phyloP scores from a whole-genome alignment of 129 eudicot genomes.

The Flaveria sonorensis region DNA sequence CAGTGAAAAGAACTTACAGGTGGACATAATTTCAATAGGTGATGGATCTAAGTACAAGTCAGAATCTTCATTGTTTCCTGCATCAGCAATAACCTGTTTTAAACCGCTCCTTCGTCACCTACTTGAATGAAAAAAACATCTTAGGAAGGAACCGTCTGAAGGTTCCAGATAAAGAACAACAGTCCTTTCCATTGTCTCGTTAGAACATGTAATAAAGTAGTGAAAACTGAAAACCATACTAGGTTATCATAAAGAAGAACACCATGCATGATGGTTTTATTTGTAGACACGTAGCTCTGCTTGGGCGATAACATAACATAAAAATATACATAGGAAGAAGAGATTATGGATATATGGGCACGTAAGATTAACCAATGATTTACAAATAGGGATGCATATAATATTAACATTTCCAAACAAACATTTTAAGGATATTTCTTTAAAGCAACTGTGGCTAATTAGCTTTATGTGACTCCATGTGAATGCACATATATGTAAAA shows the following conservation, averaged over 20 bases:
- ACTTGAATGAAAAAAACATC: slow-evolving; percentile 35
- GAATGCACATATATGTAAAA: neutral
- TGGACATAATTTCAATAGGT: slow-evolving; percentile 47
- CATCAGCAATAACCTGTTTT: slow-evolving; percentile 79
- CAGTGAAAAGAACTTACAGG: slow-evolving; percentile 53
- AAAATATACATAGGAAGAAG: neutral
- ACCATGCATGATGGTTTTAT: neutral
- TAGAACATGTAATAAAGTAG: neutral
- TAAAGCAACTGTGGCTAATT: neutral
- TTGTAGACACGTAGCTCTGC: slow-evolving; percentile 15
- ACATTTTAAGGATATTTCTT: slow-evolving; percentile 3
- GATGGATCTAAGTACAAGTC: slow-evolving; percentile 57
- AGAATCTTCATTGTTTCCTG: slow-evolving; percentile 62
- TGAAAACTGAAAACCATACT: slow-evolving; percentile 13
- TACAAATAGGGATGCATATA: neutral
- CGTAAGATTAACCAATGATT: neutral
- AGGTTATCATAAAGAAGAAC: slow-evolving; percentile 10
- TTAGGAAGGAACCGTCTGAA: slow-evolving; percentile 29
- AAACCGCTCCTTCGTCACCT: slow-evolving; percentile 91
- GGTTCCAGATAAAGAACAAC: slow-evolving; percentile 7
- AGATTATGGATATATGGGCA: neutral
- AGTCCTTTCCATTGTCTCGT: slow-evolving; percentile 3
- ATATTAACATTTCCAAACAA: neutral
- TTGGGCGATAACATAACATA: neutral
- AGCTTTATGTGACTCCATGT: slow-evolving; percentile 4